A percentile compares a stretch with the other conserved stretches of the same genome.
Evolutionary conservation across 2,329 filamentous ascomycete species (phyloP).

Genomic region (Fusarium sp.): DNA sequence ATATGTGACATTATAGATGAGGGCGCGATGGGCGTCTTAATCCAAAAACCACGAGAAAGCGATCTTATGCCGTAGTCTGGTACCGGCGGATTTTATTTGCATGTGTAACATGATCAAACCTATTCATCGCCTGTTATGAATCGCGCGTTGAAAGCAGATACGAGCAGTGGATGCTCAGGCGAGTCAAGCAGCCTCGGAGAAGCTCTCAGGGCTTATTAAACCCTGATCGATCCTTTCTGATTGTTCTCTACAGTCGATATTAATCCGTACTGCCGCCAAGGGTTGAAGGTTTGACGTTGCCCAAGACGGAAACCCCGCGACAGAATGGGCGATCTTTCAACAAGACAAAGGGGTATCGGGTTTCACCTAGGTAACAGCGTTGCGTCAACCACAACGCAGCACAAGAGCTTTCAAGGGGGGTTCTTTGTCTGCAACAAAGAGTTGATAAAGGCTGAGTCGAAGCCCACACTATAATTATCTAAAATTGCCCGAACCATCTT

Average conservation of each 20-base stretch:
- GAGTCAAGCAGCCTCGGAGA: not conserved
- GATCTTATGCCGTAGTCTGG: not conserved
- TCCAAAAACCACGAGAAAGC: slow-evolving; percentile 23
- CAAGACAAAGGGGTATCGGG: slow-evolving; percentile 1
- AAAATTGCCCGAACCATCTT: not conserved
- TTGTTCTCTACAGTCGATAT: not conserved
- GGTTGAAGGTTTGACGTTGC: not conserved
- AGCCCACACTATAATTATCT: not conserved
- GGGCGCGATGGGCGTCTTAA: slow-evolving; percentile 34
- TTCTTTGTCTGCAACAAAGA: not conserved
- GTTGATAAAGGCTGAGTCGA: not conserved
- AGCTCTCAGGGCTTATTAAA: not conserved
- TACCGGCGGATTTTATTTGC: not conserved
- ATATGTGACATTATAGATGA: slow-evolving; percentile 52
- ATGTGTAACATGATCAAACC: not conserved
- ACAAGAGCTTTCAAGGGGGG: not conserved
- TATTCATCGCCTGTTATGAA: not conserved
- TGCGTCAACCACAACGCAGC: not conserved
- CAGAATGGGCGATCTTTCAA: not conserved
- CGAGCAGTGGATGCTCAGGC: not conserved
- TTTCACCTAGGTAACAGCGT: slow-evolving; percentile 22
- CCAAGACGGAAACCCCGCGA: not conserved
- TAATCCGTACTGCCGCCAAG: not conserved
- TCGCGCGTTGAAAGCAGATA: not conserved
- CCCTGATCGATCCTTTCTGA: not conserved